phyloP scores from a whole-genome alignment of 179 eudicot genomes.

The Carnegiea gigantea region DNA sequence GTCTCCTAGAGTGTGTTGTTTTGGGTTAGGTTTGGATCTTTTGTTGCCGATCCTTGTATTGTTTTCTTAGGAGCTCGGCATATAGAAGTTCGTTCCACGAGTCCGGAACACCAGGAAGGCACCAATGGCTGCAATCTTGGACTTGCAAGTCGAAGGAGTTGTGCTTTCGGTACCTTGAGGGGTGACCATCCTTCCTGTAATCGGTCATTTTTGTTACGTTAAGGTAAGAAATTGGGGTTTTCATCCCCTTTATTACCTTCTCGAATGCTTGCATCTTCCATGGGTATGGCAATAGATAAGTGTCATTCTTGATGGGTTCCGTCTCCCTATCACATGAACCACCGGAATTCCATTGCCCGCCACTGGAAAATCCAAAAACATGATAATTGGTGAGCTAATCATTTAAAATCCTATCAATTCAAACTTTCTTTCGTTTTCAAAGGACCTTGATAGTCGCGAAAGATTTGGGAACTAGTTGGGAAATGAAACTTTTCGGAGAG shows the following conservation, averaged over 20 bases:
- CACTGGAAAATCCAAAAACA: conserved; percentile 43
- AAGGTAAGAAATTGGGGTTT: conserved; percentile 63
- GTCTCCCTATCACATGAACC: conserved; percentile 83
- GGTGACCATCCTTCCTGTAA: conserved; percentile 86
- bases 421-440: not conserved
- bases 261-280: conserved; percentile 69
- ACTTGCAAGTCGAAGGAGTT: conserved; percentile 37
- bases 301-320: conserved; percentile 65
- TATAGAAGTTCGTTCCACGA: conserved; percentile 89
- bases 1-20: not conserved
- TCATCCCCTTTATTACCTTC: conserved; percentile 61
- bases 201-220: conserved; percentile 80
- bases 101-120: conserved; percentile 97
- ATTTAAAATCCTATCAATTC: not conserved
- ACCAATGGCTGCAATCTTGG: conserved; percentile 99
- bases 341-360: conserved; percentile 97
- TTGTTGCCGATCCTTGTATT: conserved; percentile 36
- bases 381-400: not conserved
- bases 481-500: not conserved
- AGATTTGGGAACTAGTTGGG: not conserved
- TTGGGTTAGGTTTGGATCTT: not conserved
- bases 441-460: not conserved
- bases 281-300: conserved; percentile 56
- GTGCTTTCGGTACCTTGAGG: conserved; percentile 72
- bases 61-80: conserved; percentile 63